Base-by-base conservation (phyloP, 345 rosid species). In the Pistacia atlantica region DNA sequence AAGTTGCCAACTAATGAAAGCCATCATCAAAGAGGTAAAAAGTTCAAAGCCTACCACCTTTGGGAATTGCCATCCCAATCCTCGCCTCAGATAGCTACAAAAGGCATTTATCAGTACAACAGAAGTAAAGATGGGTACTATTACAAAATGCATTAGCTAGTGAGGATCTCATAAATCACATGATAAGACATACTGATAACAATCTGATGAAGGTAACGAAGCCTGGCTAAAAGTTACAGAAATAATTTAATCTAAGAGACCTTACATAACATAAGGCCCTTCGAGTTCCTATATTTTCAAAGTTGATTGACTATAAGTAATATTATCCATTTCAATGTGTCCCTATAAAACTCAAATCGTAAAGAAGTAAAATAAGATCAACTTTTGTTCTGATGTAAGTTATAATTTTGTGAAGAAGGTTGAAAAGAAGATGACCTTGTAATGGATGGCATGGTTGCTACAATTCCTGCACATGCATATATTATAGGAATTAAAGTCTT, bases 391-490 rank as follows among this genome's bases (percentile, higher is more conserved):
- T 9, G 17, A 38, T 60, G 63, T 60, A 63, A 71, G 28, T 14
- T 5, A 37, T 12, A 45, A 17, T 51, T 58, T 42, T 1, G 33
- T 22, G 6, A 55, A 20, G 10, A 65, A 52, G 71, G 31, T 62
- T n/a, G 12, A 76, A 69, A 38, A 35, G 67, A 74, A 78, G 35
- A 89, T 92, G 28, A 89, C 93, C 93, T 89, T 60, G 91, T 93
- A 79, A 93, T 96, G 9, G 98, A 89, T 38, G 99, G 99, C 99
- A 96, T 93, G 59, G 99, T 96, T 8, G 99, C 95, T 17, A 96
- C 91, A 77, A 93, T 89, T 65, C 90, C 89, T 1, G 98, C 98
- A 78, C 97, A 96, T 1, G 86, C 81, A 83, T 96, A 96, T 67
- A 96, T 91, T 77, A 93, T 85, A 18, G 98, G 98, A 81, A 96